Percentiles rank a stretch among this genome's conserved stretches.
Evolutionary conservation across 2,329 filamentous ascomycete genomes (phyloP).

Genomic region (Claviceps africana): DNA sequence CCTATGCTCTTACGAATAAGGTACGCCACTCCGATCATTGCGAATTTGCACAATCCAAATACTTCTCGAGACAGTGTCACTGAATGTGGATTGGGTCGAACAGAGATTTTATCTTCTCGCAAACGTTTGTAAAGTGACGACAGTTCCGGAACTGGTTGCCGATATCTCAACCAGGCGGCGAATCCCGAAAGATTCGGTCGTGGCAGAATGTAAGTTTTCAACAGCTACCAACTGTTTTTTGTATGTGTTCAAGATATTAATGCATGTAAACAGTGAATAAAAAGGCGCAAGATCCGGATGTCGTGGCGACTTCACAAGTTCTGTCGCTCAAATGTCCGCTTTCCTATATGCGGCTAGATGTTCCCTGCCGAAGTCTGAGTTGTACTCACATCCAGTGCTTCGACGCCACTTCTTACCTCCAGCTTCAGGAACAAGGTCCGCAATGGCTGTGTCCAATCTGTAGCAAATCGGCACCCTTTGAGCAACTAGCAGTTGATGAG

Average conservation of each 20-base stretch:
- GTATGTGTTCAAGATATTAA: slow-evolving; percentile 1
- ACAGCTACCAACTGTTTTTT: slow-evolving; percentile 17
- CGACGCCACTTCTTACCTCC: slow-evolving; percentile 80
- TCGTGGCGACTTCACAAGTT: slow-evolving; percentile 75
- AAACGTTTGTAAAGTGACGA: slow-evolving; percentile 60
- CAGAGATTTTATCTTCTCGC: slow-evolving; percentile 62
- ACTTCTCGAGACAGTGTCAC: neutral
- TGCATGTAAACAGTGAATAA: slow-evolving; percentile 47
- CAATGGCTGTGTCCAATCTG: slow-evolving; percentile 96
- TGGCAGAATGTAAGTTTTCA: slow-evolving; percentile 56
- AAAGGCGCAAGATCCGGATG: slow-evolving; percentile 74
- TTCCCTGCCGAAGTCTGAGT: slow-evolving; percentile 63
- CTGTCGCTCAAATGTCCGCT: slow-evolving; percentile 88
- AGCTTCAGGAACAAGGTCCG: slow-evolving; percentile 88
- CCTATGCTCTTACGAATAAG: slow-evolving; percentile 85
- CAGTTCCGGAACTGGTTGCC: slow-evolving; percentile 56
- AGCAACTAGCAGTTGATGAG: slow-evolving; percentile 76
- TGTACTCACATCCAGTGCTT: slow-evolving; percentile 94
- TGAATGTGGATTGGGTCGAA: slow-evolving; percentile 9
- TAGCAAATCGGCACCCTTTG: slow-evolving; percentile 68
- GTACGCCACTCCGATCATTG: slow-evolving; percentile 30
- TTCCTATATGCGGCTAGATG: slow-evolving; percentile 66
- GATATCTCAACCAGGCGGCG: slow-evolving; percentile 51
- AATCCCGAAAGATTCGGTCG: slow-evolving; percentile 67
- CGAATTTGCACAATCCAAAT: neutral